Conservation (phyloP, 2,329 filamentous ascomycete species). For the Achaetomium macrosporum region DNA sequence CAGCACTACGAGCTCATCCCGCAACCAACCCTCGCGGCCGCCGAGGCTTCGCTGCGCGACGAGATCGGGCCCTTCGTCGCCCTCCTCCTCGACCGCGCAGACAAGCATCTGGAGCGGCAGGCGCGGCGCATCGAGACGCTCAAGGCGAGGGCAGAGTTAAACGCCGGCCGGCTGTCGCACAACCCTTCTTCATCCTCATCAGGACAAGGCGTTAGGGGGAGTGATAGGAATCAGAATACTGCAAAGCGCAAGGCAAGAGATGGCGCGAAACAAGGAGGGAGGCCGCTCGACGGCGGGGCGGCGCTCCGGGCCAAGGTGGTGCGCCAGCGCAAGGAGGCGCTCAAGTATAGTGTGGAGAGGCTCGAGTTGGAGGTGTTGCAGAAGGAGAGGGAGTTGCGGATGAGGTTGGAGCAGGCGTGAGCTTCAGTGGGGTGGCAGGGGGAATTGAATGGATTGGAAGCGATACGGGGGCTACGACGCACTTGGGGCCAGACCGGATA, state of each 20-base stretch:
- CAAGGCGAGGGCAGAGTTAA: slow-evolving; percentile 74
- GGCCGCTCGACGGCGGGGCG: slow-evolving; percentile 47
- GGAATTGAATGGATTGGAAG: not conserved
- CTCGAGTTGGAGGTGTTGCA: slow-evolving; percentile 83
- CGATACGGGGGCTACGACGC: no score
- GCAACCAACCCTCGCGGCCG: slow-evolving; percentile 72
- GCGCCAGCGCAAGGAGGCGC: slow-evolving; percentile 73
- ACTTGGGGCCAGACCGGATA: no score
- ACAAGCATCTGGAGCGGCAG: slow-evolving; percentile 75
- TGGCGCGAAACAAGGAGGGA: slow-evolving; percentile 12
- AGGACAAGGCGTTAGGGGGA: not conserved
- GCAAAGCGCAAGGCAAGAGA: slow-evolving; percentile 16
- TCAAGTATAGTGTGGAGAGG: slow-evolving; percentile 81
- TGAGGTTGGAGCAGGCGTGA: slow-evolving; percentile 29
- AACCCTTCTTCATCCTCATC: slow-evolving; percentile 11
- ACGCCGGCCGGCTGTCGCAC: slow-evolving; percentile 61
- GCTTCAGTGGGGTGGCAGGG: not conserved
- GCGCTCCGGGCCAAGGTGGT: slow-evolving; percentile 54
- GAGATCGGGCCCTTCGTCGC: slow-evolving; percentile 86
- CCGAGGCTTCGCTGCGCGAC: slow-evolving; percentile 76
- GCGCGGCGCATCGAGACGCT: slow-evolving; percentile 77
- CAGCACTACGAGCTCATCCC: slow-evolving; percentile 92
- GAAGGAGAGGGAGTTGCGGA: slow-evolving; percentile 54
- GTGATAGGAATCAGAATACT: not conserved
- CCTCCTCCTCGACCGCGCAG: slow-evolving; percentile 72